Evolutionary conservation across 106 monocot genomes (phyloP), one percentile per base, ranked within the genome.

Genomic region (Acanthochlamys bracteata): DNA sequence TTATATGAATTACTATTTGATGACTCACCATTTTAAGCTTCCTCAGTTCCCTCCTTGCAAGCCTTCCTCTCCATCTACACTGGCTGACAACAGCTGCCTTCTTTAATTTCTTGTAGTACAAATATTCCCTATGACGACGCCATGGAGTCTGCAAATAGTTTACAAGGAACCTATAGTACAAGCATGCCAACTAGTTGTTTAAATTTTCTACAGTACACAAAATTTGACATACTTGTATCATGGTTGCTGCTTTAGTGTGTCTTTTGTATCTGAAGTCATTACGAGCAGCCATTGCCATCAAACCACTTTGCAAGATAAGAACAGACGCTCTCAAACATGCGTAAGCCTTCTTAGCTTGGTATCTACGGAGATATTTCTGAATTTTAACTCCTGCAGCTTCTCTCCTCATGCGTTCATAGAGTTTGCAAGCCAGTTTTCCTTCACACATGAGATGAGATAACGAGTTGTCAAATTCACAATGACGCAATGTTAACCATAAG

Each of bases 21-120:
- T 33, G 25, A 75, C 76, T 69, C 26, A 95, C 98, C 98, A 98
- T 82, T 86, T 98, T 98, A 46, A 98, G 98, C 57, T 85, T 98
- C 46, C 85, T 80, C n/a, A 98, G 83, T 45, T 98, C 91, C 70
- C 58, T 88, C 61, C 81, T 88, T 54, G 85, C 98, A 70, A 81
- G 61, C 59, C 80, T 84, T 75, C 91, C 98, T 68, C 98, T 91
- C 98, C 98, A 98, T 77, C 78, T 74, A 22, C 83, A 85, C 70
- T 98, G 98, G 22, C 88, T 81, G 71, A 79, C 69, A 75, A 92
- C 68, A 21, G 83, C 72, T 59, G 98, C 78, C 56, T 55, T 65
- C 60, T 77, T 88, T 73, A 98, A 69, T 58, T 74, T 88, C 61
- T 70, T 88, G 76, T 85, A 80, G 43, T 92, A 81, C 20, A 67